Evolutionary conservation across 345 rosid genomes (phyloP), one percentile per base, ranked within the genome.

Genomic region (Hypericum androsaemum): DNA sequence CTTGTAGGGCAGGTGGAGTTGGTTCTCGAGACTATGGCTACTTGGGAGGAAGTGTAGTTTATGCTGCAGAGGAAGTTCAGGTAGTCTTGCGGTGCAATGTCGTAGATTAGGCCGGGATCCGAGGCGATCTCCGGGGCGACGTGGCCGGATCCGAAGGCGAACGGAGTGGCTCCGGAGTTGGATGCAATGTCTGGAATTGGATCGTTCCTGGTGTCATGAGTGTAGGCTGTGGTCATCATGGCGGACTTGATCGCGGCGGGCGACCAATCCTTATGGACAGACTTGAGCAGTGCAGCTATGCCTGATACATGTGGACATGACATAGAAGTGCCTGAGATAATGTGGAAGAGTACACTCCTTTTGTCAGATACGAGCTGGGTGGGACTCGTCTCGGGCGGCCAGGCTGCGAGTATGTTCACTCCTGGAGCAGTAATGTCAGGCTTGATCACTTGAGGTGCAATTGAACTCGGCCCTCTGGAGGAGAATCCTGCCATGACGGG

Each of bases 381-480:
- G 2, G 94, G 94, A 57, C 81, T 68, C 8, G 50, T 44, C 22
- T 13, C 50, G 0, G 84, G 74, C 9, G 94, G 82, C 95, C 94
- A 89, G 5, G 80, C 97, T 2, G 95, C 95, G 37, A 86, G 52
- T n/a, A 89, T 82, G 71, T 82, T 75, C 35, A 81, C 58, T 5
- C 95, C 95, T 7, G 90, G 95, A 35, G 95, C 94, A 0, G 94
- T 73, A 42, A 89, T 65, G 32, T 86, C 94, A 0, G 95, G 97
- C 63, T 86, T 86, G 51, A 84, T 75, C 39, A 86, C 71, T 2
- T 76, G 84, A 0, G 76, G 84, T 8, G 69, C 83, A 2, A 73
- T 45, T 1, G 46, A 10, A 43, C 83, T 80, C 0, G 97, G 94
- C 46, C 95, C 94, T 63, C 89, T 72, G 0, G 97, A 86, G 15